Evolutionary conservation across 352 stramenopile species (phyloP).

Genomic region (Pythium volutum): DNA sequence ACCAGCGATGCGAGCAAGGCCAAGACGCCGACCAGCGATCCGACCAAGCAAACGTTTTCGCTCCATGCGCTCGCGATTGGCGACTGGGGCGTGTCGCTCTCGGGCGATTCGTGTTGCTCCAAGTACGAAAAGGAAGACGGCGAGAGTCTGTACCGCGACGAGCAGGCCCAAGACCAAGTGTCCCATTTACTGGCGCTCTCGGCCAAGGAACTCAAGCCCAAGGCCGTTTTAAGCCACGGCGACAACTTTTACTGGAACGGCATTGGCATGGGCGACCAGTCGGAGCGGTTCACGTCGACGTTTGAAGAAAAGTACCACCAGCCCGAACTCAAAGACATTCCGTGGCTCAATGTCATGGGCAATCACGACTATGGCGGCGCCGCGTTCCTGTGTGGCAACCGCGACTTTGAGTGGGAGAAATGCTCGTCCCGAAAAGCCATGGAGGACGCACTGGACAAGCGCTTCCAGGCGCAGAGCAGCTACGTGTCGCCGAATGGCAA

Average conservation of each 20-base stretch:
- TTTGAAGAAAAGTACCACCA: conserved; percentile 73
- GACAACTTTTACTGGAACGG: conserved; percentile 88
- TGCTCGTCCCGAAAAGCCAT: conserved; percentile 50
- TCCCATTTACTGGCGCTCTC: conserved; percentile 29
- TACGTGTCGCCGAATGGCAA: conserved; percentile 76
- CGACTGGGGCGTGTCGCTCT: conserved; percentile 25
- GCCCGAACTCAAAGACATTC: conserved; percentile 46
- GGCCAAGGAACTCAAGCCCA: conserved; percentile 41
- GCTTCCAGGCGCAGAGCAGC: conserved; percentile 54
- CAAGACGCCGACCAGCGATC: conserved; percentile 4
- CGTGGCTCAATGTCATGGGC: conserved; percentile 73
- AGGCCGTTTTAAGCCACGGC: conserved; percentile 65
- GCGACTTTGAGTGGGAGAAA: conserved; percentile 32
- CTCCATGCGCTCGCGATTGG: conserved; percentile 25
- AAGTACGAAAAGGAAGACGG: conserved; percentile 27
- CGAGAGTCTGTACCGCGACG: conserved; percentile 25
- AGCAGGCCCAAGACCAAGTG: conserved; percentile 33
- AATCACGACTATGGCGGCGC: conserved; percentile 82
- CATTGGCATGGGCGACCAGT: conserved; percentile 42
- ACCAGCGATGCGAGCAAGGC: neutral
- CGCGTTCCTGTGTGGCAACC: conserved; percentile 57
- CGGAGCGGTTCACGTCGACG: conserved; percentile 60
- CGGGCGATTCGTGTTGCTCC: conserved; percentile 25
- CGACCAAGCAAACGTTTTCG: conserved; percentile 14
- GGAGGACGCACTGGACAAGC: conserved; percentile 44